Evolutionary conservation across 1,284 basidiomycete species (phyloP).

Genomic region (Naganishia liquefaciens): DNA sequence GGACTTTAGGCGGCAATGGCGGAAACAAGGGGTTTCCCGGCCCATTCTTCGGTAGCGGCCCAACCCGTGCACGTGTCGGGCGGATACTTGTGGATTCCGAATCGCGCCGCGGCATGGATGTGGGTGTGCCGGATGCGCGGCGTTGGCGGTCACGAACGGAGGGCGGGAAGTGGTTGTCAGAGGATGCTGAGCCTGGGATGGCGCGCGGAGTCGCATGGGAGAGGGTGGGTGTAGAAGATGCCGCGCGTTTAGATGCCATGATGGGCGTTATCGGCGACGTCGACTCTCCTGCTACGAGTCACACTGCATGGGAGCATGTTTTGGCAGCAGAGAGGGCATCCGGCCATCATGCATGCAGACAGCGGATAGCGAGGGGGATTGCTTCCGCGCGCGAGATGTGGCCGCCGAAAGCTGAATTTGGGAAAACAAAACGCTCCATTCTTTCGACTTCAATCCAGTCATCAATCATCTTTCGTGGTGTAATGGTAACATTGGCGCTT

Average conservation of each 20-base stretch:
- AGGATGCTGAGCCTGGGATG: constrained; percentile 24
- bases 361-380: not conserved
- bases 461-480: constrained; percentile 26
- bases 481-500: constrained; percentile 28
- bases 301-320: not conserved
- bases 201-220: constrained; percentile 17
- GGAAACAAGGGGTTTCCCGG: constrained; percentile 52
- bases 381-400: not conserved
- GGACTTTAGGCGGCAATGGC: constrained; percentile 45
- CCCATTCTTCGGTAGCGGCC: constrained; percentile 47
- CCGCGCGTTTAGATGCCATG: constrained; percentile 18
- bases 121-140: constrained; percentile 16
- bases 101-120: not conserved
- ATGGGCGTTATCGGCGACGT: not conserved
- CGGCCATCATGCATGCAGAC: not conserved
- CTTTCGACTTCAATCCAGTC: not conserved
- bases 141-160: constrained; percentile 19
- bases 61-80: constrained; percentile 46
- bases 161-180: constrained; percentile 5
- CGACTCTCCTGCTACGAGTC: not conserved
- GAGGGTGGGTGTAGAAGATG: constrained; percentile 27
- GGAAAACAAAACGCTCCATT: too few relatives aligned
- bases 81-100: constrained; percentile 26
- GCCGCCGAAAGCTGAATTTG: not conserved
- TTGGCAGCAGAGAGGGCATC: not conserved